These are phyloP conservation scores for Rhytidhysteron rufulum DNA, from an alignment of 2,329 filamentous ascomycete species.

Conservation along the genomic window DNA sequence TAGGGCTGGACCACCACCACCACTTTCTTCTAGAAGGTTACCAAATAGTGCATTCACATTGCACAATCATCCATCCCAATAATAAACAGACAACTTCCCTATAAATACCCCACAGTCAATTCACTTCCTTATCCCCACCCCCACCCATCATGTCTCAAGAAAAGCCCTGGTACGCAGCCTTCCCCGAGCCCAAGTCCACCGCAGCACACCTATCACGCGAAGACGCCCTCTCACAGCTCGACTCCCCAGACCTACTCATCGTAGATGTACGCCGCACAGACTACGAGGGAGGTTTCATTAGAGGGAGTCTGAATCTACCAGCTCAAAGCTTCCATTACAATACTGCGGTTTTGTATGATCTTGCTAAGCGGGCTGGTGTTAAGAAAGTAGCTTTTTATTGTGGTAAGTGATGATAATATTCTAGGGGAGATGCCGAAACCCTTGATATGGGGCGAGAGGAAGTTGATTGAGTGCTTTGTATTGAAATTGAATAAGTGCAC, in stretches of 20 bases:
- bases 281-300: slow-evolving; percentile 44
- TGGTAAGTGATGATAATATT: slow-evolving; percentile 24
- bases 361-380: slow-evolving; percentile 43
- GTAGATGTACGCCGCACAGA: slow-evolving; percentile 46
- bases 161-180: slow-evolving; percentile 38
- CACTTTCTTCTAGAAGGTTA: no score
- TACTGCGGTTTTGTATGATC: slow-evolving; percentile 39
- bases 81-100: no score
- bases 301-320: slow-evolving; percentile 46
- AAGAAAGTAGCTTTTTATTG: slow-evolving; percentile 47
- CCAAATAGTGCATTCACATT: no score
- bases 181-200: slow-evolving; percentile 36
- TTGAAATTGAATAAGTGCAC: background rate
- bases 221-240: slow-evolving; percentile 29
- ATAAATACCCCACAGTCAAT: no score
- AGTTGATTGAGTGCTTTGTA: background rate
- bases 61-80: no score
- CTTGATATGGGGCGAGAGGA: background rate
- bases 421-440: background rate
- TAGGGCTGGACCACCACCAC: no score
- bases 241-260: slow-evolving; percentile 38
- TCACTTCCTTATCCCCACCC: no score
- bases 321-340: slow-evolving; percentile 47
- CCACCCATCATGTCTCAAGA: background rate
- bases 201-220: slow-evolving; percentile 37